A percentile compares a stretch with the other conserved stretches of the same genome.
Conservation (phyloP, 2,329 filamentous ascomycete genomes). For the Alternaria viburni region DNA sequence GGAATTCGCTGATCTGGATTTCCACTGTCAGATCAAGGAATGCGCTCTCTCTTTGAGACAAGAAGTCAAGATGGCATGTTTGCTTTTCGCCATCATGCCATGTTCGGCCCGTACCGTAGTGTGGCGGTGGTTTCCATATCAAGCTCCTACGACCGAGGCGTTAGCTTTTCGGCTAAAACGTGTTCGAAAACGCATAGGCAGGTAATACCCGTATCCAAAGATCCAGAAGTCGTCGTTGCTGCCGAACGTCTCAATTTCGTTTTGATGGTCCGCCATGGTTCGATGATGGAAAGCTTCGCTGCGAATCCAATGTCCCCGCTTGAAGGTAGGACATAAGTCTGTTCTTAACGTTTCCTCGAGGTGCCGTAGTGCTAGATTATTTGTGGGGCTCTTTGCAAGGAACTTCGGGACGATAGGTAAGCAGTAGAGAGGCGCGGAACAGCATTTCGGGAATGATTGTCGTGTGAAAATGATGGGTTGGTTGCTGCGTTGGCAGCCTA, state of each 20-base stretch:
- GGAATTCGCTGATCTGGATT: slow-evolving; percentile 77
- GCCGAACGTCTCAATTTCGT: slow-evolving; percentile 42
- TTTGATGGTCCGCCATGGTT: slow-evolving; percentile 37
- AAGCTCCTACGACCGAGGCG: slow-evolving; percentile 69
- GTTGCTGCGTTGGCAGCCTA: not conserved
- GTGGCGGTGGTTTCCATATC: slow-evolving; percentile 97
- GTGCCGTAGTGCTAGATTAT: not conserved
- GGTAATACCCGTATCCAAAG: slow-evolving; percentile 88
- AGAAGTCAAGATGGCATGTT: not conserved
- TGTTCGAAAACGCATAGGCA: not conserved
- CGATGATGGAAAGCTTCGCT: not conserved
- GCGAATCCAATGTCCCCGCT: not conserved
- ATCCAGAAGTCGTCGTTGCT: slow-evolving; percentile 81
- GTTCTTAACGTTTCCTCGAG: not conserved
- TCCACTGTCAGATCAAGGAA: slow-evolving; percentile 59
- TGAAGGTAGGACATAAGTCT: not conserved
- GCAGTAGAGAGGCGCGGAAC: not conserved
- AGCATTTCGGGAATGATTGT: not conserved
- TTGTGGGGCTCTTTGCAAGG: slow-evolving; percentile 1
- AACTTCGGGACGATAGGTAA: not conserved
- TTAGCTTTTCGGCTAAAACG: not conserved
- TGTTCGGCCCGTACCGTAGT: slow-evolving; percentile 71
- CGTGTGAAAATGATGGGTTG: slow-evolving; percentile 2
- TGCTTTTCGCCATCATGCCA: not conserved
- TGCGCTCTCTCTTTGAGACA: not conserved